Evolutionary conservation across 2,329 filamentous ascomycete species (phyloP).

Genomic region (Fusarium anguioides): DNA sequence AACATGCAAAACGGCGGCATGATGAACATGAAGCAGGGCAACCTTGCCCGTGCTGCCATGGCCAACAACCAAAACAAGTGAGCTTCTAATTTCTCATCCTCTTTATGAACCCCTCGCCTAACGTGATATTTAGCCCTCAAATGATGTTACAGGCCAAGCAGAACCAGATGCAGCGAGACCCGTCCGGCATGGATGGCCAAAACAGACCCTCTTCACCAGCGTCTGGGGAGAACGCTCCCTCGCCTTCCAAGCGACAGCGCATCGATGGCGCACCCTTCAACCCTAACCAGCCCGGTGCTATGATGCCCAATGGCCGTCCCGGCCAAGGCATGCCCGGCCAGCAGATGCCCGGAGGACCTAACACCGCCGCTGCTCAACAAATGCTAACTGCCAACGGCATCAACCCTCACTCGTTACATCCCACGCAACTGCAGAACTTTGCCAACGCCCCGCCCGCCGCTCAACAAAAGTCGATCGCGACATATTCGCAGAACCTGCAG

Average conservation of each 20-base stretch:
- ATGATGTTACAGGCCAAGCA: constrained; percentile 80
- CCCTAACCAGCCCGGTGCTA: constrained; percentile 70
- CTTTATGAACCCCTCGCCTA: constrained; percentile 7
- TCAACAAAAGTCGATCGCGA: constrained; percentile 86
- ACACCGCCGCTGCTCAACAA: constrained; percentile 65
- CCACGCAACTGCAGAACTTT: constrained; percentile 78
- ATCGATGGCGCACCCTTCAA: constrained; percentile 79
- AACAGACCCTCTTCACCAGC: constrained; percentile 84
- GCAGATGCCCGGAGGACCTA: constrained; percentile 68
- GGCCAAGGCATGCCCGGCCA: constrained; percentile 77
- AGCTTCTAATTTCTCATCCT: constrained; percentile 48
- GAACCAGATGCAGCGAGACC: constrained; percentile 87
- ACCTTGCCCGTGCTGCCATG: constrained; percentile 79
- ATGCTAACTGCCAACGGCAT: constrained; percentile 77
- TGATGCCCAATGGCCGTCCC: constrained; percentile 81
- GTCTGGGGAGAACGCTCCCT: constrained; percentile 87
- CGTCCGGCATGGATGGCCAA: constrained; percentile 86
- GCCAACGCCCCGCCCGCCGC: constrained; percentile 66
- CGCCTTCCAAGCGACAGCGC: constrained; percentile 89
- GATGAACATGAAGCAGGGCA: constrained; percentile 69
- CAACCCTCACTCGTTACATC: constrained; percentile 77
- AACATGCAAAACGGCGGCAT: constrained; percentile 71
- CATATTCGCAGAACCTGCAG: constrained; percentile 86
- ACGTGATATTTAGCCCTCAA: constrained; percentile 64
- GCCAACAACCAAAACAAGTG: constrained; percentile 81